Percentiles rank a stretch among this genome's conserved stretches.
Conservation (phyloP, 208 protist species). For the Crithidia fasciculata region DNA sequence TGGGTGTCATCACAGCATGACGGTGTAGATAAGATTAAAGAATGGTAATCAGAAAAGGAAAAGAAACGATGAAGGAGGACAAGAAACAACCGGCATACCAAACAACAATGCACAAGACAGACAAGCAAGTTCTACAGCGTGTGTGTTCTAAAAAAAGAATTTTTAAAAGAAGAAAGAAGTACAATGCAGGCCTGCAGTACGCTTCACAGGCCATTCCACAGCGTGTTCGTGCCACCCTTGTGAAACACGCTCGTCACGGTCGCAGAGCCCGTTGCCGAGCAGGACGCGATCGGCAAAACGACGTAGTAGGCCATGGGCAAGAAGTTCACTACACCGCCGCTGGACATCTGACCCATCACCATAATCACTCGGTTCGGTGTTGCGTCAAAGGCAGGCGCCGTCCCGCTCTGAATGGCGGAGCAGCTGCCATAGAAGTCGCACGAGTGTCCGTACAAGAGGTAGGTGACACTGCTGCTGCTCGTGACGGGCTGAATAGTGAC, state of each 20-base stretch:
- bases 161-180: too few relatives aligned
- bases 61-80: too few relatives aligned
- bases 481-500: constrained; percentile 11
- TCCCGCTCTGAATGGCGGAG: constrained; percentile 7
- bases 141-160: too few relatives aligned
- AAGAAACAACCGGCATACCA: too few relatives aligned
- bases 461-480: constrained; percentile 15
- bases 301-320: constrained; percentile 28
- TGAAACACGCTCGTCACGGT: constrained; percentile 20
- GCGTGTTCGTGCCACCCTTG: background rate
- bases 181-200: constrained; percentile 2
- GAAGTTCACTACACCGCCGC: constrained; percentile 24
- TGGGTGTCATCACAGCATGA: too few relatives aligned
- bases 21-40: too few relatives aligned
- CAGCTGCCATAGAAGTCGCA: constrained; percentile 22
- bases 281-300: constrained; percentile 6
- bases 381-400: constrained; percentile 9
- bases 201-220: constrained; percentile 3
- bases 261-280: constrained; percentile 9
- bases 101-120: too few relatives aligned
- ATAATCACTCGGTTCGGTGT: constrained; percentile 15
- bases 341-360: constrained; percentile 17
- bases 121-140: too few relatives aligned
- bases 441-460: constrained; percentile 19
- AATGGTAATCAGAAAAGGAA: too few relatives aligned